Evolutionary conservation across 2,329 filamentous ascomycete genomes (phyloP).

Genomic region (Fusarium tjaetaba): DNA sequence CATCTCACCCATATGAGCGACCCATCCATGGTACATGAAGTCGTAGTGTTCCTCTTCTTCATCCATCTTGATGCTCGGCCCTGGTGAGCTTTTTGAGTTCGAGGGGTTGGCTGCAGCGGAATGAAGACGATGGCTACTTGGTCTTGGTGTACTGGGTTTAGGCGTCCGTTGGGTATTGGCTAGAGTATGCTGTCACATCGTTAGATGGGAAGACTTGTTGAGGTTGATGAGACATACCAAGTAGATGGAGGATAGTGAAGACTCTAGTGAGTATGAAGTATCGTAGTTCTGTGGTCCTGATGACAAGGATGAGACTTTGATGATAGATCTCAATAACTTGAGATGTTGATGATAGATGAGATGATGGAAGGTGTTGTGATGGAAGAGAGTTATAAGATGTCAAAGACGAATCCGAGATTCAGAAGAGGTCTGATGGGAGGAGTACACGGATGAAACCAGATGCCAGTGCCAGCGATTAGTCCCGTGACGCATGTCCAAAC

Average conservation of each 20-base stretch:
- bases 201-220: fast-evolving
- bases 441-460: fast-evolving
- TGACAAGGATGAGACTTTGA: fast-evolving
- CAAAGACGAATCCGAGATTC: fast-evolving
- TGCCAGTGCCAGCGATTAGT: background rate
- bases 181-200: fast-evolving
- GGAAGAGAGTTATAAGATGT: fast-evolving
- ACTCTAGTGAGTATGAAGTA: background rate
- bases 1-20: background rate
- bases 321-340: fast-evolving
- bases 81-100: fast-evolving
- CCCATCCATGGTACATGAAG: background rate
- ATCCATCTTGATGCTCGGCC: background rate
- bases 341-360: background rate
- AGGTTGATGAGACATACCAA: background rate
- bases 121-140: background rate
- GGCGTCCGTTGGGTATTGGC: background rate
- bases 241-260: background rate
- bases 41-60: background rate
- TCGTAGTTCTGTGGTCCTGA: fast-evolving
- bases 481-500: too few species aligned
- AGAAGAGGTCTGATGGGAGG: background rate
- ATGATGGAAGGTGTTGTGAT: fast-evolving
- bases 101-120: too few species aligned
- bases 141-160: background rate